Percentiles rank a stretch among this genome's conserved stretches.
Conservation (phyloP, 306 rosid genomes). For the Cucumis cinereus region DNA sequence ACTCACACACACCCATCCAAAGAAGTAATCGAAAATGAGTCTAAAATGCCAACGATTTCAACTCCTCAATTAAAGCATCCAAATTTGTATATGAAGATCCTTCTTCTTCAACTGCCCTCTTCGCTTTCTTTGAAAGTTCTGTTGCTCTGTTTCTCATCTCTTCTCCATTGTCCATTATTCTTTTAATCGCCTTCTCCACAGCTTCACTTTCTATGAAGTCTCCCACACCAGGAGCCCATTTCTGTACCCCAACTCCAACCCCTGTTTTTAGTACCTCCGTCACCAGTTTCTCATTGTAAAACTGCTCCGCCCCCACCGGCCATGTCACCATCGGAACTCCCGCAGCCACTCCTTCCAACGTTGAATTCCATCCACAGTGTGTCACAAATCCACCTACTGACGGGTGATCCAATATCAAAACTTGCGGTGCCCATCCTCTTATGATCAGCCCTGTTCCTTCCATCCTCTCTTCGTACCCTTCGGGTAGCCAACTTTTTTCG, state of each 20-base stretch:
- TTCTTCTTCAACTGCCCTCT: background rate
- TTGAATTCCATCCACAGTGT: constrained; percentile 75
- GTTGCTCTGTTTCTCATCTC: background rate
- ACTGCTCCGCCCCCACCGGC: constrained; percentile 27
- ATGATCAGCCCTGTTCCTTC: constrained; percentile 21
- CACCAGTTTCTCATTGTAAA: background rate
- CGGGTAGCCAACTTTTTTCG: constrained; percentile 17
- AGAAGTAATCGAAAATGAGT: background rate
- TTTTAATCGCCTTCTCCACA: background rate
- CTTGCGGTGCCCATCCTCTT: constrained; percentile 34
- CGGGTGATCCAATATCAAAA: constrained; percentile 40
- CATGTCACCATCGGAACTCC: constrained; percentile 59
- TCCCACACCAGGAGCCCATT: background rate
- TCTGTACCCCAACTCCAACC: background rate
- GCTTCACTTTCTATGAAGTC: background rate
- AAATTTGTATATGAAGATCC: background rate
- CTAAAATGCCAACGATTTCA: background rate
- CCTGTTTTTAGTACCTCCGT: background rate
- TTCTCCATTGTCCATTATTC: background rate
- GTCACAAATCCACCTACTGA: constrained; percentile 57
- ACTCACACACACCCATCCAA: background rate
- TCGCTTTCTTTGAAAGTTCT: background rate
- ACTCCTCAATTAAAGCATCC: background rate
- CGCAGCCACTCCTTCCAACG: constrained; percentile 36
- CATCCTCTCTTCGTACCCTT: constrained; percentile 19